Percentiles rank a stretch among this genome's conserved stretches.
Conservation (phyloP, 1,284 basidiomycete species). For the Mycocalia duriaeana region DNA sequence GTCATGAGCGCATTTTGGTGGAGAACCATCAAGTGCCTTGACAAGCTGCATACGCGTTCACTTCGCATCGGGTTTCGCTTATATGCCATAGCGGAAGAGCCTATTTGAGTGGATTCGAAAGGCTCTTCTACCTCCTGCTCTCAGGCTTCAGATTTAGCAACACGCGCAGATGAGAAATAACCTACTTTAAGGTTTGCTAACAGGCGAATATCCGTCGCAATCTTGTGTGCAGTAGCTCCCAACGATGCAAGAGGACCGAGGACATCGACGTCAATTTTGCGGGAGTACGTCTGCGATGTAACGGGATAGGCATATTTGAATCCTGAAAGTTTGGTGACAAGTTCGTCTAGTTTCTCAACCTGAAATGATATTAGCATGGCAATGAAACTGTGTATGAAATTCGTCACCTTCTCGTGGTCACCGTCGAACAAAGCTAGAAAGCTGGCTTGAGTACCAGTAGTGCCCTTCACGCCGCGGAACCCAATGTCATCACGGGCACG, state of each 20-base stretch:
- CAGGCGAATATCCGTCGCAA: conserved; percentile 91
- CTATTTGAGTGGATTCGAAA: conserved; percentile 98
- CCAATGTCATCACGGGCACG: conserved; percentile 91
- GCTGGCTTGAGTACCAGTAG: conserved; percentile 96
- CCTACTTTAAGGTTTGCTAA: conserved; percentile 86
- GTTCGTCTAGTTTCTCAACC: conserved; percentile 88
- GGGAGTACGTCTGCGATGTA: conserved; percentile 96
- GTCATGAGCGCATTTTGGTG: conserved; percentile 95
- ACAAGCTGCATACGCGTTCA: conserved; percentile 93
- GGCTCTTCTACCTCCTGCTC: conserved; percentile 93
- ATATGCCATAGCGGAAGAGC: conserved; percentile 99
- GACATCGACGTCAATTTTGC: conserved; percentile 96
- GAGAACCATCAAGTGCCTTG: conserved; percentile 88
- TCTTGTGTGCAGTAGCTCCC: conserved; percentile 95
- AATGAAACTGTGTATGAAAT: background rate
- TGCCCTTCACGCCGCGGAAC: conserved; percentile 98
- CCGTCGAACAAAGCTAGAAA: conserved; percentile 95
- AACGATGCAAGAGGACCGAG: conserved; percentile 86
- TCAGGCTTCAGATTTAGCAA: too few species aligned
- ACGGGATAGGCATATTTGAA: conserved; percentile 96
- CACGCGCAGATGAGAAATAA: too few species aligned
- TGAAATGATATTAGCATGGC: conserved; percentile 19
- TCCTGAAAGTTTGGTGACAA: conserved; percentile 86
- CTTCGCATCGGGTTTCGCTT: conserved; percentile 99
- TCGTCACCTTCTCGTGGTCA: conserved; percentile 79